Base-by-base conservation (phyloP, 768 basidiomycete species). In the Pisolithus microcarpus region DNA sequence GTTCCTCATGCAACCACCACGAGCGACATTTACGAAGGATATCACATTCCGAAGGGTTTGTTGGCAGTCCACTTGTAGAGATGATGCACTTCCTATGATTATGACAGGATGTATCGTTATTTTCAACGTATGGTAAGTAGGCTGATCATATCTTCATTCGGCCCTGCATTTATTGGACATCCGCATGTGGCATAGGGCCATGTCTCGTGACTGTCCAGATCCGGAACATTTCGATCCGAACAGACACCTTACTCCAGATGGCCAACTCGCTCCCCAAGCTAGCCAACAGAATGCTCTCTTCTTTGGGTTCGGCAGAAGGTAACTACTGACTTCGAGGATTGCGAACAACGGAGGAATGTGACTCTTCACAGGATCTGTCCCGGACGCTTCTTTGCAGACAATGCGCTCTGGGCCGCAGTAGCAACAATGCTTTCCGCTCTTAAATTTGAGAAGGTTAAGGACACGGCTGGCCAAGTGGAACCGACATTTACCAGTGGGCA, bases 11-110 rank as follows among this genome's bases (percentile, higher is more conserved):
- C 24, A 16, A 44, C 43, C 15, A 26, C 43, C 0, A 31, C 23
- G 19, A 44, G 53, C 36, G 61, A 62, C 18, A 38, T 60, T 4
- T 61, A 63, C 37, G 31, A 48, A 3, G 56, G 59, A 23, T 58
- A 59, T 34, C 48, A 47, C 15, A 61, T 63, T 26, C 59, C 59
- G 4, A 59, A 60, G 47, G 59, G 56, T 59, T 15, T 18, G 52
- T 49, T 3, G 3, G 3, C 16, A 9, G 5, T 18, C 15, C n/a
- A 16, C 5, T 11, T 18, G 4, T 9, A 44, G 43, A 19, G 16
- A 40, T n/a, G 15, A 15, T 31, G 19, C n/a, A 4, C 13, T n/a
- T 11, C 3, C 13, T 13, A 18, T 11, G n/a, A 8, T 28, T 48
- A 28, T n/a, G 15, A 9, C 28, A 52, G 48, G 38, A 19, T 26